Base-by-base conservation (phyloP, 2,329 filamentous ascomycete species). In the Pestalotiopsis sp. region DNA sequence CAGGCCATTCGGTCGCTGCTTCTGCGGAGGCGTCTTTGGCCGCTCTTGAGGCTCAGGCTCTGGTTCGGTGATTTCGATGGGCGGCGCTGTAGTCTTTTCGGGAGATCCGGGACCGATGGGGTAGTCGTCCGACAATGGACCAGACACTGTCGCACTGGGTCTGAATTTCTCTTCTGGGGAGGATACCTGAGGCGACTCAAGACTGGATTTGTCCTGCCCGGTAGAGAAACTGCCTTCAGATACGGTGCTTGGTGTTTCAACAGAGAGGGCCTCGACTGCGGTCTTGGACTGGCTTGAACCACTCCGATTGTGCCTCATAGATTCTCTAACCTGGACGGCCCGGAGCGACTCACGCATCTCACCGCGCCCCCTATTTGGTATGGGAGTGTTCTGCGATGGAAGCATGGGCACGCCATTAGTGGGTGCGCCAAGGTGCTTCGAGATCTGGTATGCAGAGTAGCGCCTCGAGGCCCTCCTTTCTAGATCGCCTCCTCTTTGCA, bases 361-460 rank as follows among this genome's bases (percentile, higher is more conserved):
- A 45, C 83, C 85, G 69, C 93, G 88, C 38, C 94, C 94, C 70
- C 95, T 88, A 77, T 97, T 97, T 4, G 95, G 95, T 71, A 95
- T 87, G 1, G 93, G 93, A 4, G 92, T 91, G 70, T 91, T 94
- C 77, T 97, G 94, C 36, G 93, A 86, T 31, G 95, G 94, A 23
- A 98, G 88, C 76, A 97, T 92, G 6, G 95, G 94, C 17, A 98
- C 91, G 23, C 93, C 94, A 80, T 91, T 94, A 17, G 92, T 88
- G 52, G 92, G 91, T 17, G 90, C 88, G 12, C 95, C 95, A 2
- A 98, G 85, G 75, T 97, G 94, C 78, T 98, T 98, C 60, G 94
- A 93, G 73, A 99, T 97, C 77, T 99, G 96, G 78, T 98, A 99
- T 66, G 94, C 93, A 2, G 96, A 98, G 78, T 98, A 99, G 76